Evolutionary conservation across 2,329 filamentous ascomycete species (phyloP).

Genomic region (Ustulina deusta): DNA sequence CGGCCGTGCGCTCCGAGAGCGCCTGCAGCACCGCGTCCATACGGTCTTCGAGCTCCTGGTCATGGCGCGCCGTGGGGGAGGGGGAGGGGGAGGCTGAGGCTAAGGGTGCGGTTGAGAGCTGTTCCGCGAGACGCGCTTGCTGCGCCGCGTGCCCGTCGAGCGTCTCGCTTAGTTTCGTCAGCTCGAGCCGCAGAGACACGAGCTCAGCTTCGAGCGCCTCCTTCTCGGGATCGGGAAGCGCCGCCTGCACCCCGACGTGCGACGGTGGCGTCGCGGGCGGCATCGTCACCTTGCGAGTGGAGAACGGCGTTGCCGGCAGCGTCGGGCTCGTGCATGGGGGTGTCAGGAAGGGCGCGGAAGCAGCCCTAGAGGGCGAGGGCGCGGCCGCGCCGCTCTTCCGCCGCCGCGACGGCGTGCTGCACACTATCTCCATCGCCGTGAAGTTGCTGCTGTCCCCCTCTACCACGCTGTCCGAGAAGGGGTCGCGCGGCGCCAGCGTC

Average conservation of each 20-base stretch:
- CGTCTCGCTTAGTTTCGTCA: slow-evolving; percentile 60
- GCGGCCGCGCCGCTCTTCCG: slow-evolving; percentile 32
- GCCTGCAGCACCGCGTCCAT: slow-evolving; percentile 59
- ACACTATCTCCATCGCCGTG: slow-evolving; percentile 63
- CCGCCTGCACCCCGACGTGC: slow-evolving; percentile 57
- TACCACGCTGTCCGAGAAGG: slow-evolving; percentile 60
- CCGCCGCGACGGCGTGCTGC: slow-evolving; percentile 62
- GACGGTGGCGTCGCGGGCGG: slow-evolving; percentile 46
- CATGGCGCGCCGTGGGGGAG: no score
- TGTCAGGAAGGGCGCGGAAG: slow-evolving; percentile 62
- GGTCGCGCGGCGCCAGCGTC: slow-evolving; percentile 63
- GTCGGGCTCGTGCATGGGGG: slow-evolving; percentile 65
- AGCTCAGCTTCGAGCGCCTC: slow-evolving; percentile 61
- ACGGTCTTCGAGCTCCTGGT: slow-evolving; percentile 58
- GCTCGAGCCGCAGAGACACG: slow-evolving; percentile 61
- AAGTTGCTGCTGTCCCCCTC: slow-evolving; percentile 56
- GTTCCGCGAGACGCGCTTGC: slow-evolving; percentile 50
- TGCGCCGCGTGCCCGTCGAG: slow-evolving; percentile 62
- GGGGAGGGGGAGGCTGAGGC: neutral
- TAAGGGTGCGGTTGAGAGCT: slow-evolving; percentile 39
- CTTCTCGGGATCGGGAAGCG: slow-evolving; percentile 58
- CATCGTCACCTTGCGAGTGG: slow-evolving; percentile 34
- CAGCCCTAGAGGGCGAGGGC: slow-evolving; percentile 12
- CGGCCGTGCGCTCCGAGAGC: slow-evolving; percentile 63
- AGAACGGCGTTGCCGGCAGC: slow-evolving; percentile 55